Evolutionary conservation across 805 yeast species (phyloP).

Genomic region (Komagataella pastoris): DNA sequence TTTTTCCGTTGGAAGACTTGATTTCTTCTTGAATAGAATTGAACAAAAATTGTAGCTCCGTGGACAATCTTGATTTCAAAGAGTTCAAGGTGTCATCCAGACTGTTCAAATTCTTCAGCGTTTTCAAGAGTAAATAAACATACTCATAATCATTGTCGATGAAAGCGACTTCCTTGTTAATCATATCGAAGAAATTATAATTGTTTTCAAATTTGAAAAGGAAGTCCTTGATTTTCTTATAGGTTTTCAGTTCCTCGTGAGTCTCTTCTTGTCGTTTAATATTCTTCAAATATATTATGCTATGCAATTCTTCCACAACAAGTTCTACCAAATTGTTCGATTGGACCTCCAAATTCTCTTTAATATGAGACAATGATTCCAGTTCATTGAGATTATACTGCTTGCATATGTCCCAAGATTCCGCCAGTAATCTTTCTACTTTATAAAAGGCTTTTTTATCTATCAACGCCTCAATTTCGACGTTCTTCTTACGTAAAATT

Average conservation of each 20-base stretch:
- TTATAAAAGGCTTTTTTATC: constrained; percentile 53
- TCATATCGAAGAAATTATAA: background rate
- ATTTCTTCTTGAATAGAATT: constrained; percentile 47
- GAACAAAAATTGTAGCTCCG: constrained; percentile 52
- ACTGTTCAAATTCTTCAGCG: constrained; percentile 36
- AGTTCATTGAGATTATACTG: constrained; percentile 43
- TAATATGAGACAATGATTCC: constrained; percentile 36
- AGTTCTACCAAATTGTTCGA: constrained; percentile 52
- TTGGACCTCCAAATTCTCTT: constrained; percentile 39
- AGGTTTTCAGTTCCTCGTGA: background rate
- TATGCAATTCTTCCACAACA: constrained; percentile 64
- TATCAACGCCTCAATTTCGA: constrained; percentile 50
- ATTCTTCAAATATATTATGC: constrained; percentile 47
- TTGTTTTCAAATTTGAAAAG: background rate
- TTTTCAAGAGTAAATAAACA: constrained; percentile 37
- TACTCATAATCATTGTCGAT: background rate
- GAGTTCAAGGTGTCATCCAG: constrained; percentile 44
- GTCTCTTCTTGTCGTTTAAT: background rate
- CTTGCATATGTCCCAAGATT: constrained; percentile 30
- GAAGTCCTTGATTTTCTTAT: background rate
- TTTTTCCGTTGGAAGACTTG: constrained; percentile 31
- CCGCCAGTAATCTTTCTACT: constrained; percentile 22
- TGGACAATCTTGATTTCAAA: constrained; percentile 37
- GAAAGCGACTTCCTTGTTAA: constrained; percentile 1
- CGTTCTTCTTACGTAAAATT: constrained; percentile 43